Base-by-base conservation (phyloP, 2,329 filamentous ascomycete species). In the Fusarium duplospermum region DNA sequence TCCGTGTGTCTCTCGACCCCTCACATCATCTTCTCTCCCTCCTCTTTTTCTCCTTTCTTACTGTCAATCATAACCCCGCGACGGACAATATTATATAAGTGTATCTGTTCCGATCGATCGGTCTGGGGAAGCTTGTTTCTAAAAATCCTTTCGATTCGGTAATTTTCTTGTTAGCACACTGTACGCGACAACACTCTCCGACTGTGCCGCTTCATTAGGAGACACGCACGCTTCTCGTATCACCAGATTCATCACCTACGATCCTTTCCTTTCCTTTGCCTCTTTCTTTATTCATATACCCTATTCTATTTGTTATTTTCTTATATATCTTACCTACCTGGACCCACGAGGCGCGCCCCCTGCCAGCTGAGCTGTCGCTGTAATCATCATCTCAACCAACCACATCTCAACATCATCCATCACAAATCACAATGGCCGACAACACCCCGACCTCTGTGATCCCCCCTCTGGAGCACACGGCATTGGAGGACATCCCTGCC, bases 401-500 rank as follows among this genome's bases (percentile, higher is more conserved):
- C 68, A 69, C 42, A 36, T 65, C 62, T 59, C 64, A 62, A 62
- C 33, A 52, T 36, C 56, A 40, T 35, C 64, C 45, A 38, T 7
- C 22, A 27, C 22, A 50, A 50, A 45, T 47, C 60, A 71, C 40
- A 38, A 77, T 76, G 74, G 78, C 67, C 74, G 88, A 87, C 85
- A 81, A 83, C 18, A 73, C 83, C 69, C 65, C 73, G 40, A 81
- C 83, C 61, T 77, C 80, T 67, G 80, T 79, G 54, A 86, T 90
- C 67, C 78, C 82, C 47, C 72, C 81, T 45, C 91, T 93, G 76
- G 83, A 89, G 82, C 83, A 85, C 63, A 95, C 93, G 2, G 81
- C 91, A 3, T 81, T 94, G 56, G 91, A 93, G 65, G 85, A 88
- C 47, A 94, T 98, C 81, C 84, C 90, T 16, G 81, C 82, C 69